Conservation (phyloP, 495 filamentous ascomycete species). For the Penicillium samsonianum region DNA sequence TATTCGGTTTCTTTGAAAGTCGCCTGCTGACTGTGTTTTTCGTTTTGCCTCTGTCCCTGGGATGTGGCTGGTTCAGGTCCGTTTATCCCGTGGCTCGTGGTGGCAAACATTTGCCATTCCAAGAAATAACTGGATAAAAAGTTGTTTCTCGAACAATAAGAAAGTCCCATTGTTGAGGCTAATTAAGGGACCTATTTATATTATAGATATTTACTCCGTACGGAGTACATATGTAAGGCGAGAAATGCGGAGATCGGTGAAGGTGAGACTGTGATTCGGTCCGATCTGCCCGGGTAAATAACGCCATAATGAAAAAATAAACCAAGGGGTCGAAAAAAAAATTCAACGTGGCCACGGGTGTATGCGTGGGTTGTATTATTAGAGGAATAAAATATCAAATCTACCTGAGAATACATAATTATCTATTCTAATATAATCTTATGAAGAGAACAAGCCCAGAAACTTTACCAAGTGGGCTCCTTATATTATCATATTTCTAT, state of each 20-base stretch:
- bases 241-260: conserved; percentile 20
- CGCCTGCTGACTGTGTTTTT: neutral
- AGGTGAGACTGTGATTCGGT: conserved; percentile 11
- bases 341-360: conserved; percentile 18
- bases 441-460: neutral
- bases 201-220: no score
- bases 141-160: conserved; percentile 5
- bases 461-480: neutral
- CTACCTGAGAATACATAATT: neutral
- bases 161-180: neutral
- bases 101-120: conserved; percentile 12
- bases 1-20: neutral
- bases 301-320: conserved; percentile 9
- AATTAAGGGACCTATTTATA: neutral
- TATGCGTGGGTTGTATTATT: neutral
- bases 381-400: conserved; percentile 5
- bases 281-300: conserved; percentile 27
- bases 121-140: neutral
- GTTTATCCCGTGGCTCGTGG: conserved; percentile 16
- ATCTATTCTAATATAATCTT: neutral
- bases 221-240: no score
- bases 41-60: conserved; percentile 1
- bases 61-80: neutral
- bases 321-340: conserved; percentile 19
- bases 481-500: conserved; percentile 17